Base-by-base conservation (phyloP, 164 flowering plant genomes). In the Aristolochia californica region DNA sequence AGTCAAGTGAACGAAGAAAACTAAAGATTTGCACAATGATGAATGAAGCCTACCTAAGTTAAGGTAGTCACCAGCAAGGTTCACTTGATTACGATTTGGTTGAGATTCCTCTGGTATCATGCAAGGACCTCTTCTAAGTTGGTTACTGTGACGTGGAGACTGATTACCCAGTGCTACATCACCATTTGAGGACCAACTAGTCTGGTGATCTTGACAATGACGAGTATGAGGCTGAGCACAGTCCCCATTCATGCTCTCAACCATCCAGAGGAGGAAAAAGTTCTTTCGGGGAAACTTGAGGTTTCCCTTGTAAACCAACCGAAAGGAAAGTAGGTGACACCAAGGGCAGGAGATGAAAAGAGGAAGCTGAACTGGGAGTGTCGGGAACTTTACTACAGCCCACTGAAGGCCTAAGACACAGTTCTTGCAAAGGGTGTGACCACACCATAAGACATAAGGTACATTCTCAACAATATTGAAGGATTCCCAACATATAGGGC, bases 371-470 rank as follows among this genome's bases (percentile, higher is more conserved):
- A 91, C 45, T n/a, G 90, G 90, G 17, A 81, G 68, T 25, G 85
- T 74, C 4, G 96, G 91, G 53, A 77, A 80, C 60, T 86, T 88
- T 60, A 86, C 78, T 30, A 83, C 87, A 44, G 98, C 96, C 93
- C 88, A 84, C 40, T 80, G 90, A 14, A 88, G 77, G 14, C 82
- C 96, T 13, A 88, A 66, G 45, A 91, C 77, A 71, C 98, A 91
- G 57, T 86, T 80, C 67, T 91, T 86, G 67, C 96, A 91, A 17
- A 91, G 83, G 53, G 95, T 84, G 62, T 91, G 98, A 43, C 98
- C 98, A 65, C 98, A 91, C 98, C 98, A 91, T 70, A 91, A 66
- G 44, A 91, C 98, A 65, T 91, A 91, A 0, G 98, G 98, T 50
- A 91, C 82, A 62, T 91, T 91, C 70, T 88, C 98, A n/a, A 91